A percentile compares a stretch with the other conserved stretches of the same genome.
phyloP scores from a whole-genome alignment of 352 stramenopile species.

The Pythium rhizo-oryzae region DNA sequence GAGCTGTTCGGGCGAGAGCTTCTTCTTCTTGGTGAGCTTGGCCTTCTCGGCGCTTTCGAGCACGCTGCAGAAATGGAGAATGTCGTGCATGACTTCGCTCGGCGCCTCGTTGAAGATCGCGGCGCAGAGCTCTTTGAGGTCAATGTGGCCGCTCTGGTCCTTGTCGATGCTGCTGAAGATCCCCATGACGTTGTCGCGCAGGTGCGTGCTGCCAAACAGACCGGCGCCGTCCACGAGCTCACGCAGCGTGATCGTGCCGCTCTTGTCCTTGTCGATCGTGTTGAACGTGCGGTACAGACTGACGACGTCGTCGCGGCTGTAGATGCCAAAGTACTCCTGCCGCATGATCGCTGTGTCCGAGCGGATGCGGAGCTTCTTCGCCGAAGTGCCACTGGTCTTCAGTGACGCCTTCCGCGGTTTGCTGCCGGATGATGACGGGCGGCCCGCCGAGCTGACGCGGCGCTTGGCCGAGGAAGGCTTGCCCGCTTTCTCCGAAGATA shows the following conservation, averaged over 20 bases:
- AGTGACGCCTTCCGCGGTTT: slow-evolving; percentile 15
- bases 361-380: slow-evolving; percentile 68
- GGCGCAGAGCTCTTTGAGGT: slow-evolving; percentile 59
- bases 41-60: slow-evolving; percentile 54
- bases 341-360: slow-evolving; percentile 63
- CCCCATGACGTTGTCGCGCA: slow-evolving; percentile 71
- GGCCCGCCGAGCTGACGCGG: slow-evolving; percentile 13
- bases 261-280: slow-evolving; percentile 72
- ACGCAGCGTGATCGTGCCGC: slow-evolving; percentile 59
- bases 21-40: slow-evolving; percentile 51
- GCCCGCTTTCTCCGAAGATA: background rate
- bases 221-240: slow-evolving; percentile 65
- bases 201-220: slow-evolving; percentile 59
- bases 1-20: slow-evolving; percentile 56
- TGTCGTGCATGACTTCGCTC: slow-evolving; percentile 47
- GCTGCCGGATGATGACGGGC: background rate
- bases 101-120: slow-evolving; percentile 63
- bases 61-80: slow-evolving; percentile 56
- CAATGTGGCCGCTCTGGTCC: slow-evolving; percentile 76
- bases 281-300: slow-evolving; percentile 78
- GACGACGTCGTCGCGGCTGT: slow-evolving; percentile 67
- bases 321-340: slow-evolving; percentile 64
- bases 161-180: slow-evolving; percentile 82
- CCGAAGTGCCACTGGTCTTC: slow-evolving; percentile 15
- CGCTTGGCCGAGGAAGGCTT: slow-evolving; percentile 16